A percentile compares a stretch with the other conserved stretches of the same genome.
phyloP scores from a whole-genome alignment of 768 basidiomycete genomes.

The Albatrellus ellisii region DNA sequence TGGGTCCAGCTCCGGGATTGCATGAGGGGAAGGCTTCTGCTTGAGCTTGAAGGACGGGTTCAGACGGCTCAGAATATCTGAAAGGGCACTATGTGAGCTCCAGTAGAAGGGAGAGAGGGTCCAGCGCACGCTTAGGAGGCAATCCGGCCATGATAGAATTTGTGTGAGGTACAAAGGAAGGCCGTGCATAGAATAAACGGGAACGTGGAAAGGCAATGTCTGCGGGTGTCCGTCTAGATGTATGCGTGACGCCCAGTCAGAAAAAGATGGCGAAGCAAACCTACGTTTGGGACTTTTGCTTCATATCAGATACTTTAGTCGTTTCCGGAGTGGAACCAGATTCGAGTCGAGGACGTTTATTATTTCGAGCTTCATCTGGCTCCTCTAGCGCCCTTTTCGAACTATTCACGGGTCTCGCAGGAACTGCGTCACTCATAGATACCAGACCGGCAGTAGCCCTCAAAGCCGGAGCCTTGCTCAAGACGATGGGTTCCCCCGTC shows the following conservation, averaged over 20 bases:
- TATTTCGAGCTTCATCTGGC: too few relatives aligned
- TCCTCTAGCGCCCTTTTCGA: too few relatives aligned
- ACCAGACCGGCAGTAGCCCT: background rate
- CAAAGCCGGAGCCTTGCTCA: constrained; percentile 20
- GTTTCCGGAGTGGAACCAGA: too few relatives aligned
- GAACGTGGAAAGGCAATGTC: constrained; percentile 40
- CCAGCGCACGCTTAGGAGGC: constrained; percentile 45
- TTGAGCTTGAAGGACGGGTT: constrained; percentile 29
- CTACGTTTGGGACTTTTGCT: background rate
- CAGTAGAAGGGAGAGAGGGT: background rate
- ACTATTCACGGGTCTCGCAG: too few relatives aligned
- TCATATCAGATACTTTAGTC: too few relatives aligned
- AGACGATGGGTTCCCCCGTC: constrained; percentile 56
- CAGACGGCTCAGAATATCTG: constrained; percentile 59
- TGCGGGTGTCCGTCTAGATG: constrained; percentile 29
- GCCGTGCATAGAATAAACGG: constrained; percentile 57
- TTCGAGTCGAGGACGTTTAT: too few relatives aligned
- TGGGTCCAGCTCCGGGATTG: constrained; percentile 26
- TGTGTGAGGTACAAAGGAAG: constrained; percentile 36
- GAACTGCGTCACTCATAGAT: background rate
- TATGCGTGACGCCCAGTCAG: background rate
- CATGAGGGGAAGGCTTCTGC: constrained; percentile 16
- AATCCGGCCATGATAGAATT: constrained; percentile 47
- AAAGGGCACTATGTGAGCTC: background rate
- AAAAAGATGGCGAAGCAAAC: background rate